Percentiles rank a stretch among this genome's conserved stretches.
Evolutionary conservation across 192 early-diverging fungal genomes (phyloP).

Genomic region (Spinellus fusiger): DNA sequence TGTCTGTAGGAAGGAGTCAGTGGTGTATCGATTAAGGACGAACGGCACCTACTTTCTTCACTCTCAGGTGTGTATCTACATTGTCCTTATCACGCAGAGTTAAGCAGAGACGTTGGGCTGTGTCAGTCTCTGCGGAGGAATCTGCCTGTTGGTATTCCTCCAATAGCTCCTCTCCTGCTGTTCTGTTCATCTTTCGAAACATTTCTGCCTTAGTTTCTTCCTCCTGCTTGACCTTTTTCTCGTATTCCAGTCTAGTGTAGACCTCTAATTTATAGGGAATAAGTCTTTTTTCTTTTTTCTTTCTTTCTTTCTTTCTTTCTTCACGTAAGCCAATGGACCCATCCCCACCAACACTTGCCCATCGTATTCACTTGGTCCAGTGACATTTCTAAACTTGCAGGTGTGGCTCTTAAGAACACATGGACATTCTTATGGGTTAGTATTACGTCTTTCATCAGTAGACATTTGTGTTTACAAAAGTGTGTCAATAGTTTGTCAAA

Average conservation of each 20-base stretch:
- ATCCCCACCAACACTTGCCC: not conserved
- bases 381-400: conserved; percentile 17
- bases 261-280: conserved; percentile 12
- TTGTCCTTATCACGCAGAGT: too few relatives aligned
- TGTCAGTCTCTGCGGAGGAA: too few relatives aligned
- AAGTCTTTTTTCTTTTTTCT: too few relatives aligned
- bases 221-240: conserved; percentile 9
- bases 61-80: too few relatives aligned
- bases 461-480: conserved; percentile 11
- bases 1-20: conserved; percentile 15
- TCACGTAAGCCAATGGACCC: too few relatives aligned
- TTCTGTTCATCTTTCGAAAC: conserved; percentile 1
- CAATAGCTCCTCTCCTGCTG: not conserved
- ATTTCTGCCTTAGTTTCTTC: not conserved
- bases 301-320: not conserved
- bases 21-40: not conserved
- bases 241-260: conserved; percentile 7
- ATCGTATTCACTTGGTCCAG: conserved; percentile 1
- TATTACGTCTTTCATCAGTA: conserved; percentile 6
- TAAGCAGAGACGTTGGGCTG: too few relatives aligned
- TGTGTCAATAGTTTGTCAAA: conserved; percentile 6
- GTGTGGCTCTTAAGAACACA: conserved; percentile 19
- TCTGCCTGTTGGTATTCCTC: conserved; percentile 9
- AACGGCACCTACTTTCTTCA: not conserved
- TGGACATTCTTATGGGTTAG: conserved; percentile 18